Base-by-base conservation (phyloP, 2,329 filamentous ascomycete species). In the Hypoxylon sp. region DNA sequence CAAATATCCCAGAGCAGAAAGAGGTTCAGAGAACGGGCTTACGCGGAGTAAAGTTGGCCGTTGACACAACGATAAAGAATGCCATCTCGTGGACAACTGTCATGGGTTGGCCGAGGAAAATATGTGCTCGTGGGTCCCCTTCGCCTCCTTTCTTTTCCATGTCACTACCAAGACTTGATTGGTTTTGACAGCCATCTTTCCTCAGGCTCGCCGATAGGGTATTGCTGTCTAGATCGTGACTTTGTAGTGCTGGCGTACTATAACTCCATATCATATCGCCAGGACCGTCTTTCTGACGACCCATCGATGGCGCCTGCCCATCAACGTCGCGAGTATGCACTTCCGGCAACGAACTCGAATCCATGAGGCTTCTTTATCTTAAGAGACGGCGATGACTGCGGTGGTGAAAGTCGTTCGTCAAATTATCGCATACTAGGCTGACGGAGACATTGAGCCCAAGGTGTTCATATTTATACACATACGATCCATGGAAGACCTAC, bases 1-100 rank as follows among this genome's bases (percentile, higher is more conserved):
- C 2, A 44, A 39, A 54, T 24, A 35, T 46, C 24, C 42, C 6
- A 4, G 24, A 27, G 31, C 10, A 21, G 31, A 37, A 19, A 10
- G 19, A 4, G 15, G 7, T 39, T 29, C 10, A 19, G 37, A 39
- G 15, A 44, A 10, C 27, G n/a, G 53, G 69, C 75, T 55, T 59
- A 77, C 75, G 75, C 32, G 75, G 75, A 42, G 75, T 76, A 44
- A 77, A 76, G 55, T 77, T 76, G 27, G 74, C 75, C n/a, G 75
- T 76, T 10, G 75, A 72, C 17, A 77, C 73, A 6, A 76, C 59
- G 15, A 54, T 53, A 56, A 76, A 75, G 68, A 77, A 77, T 2
- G 68, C 72, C 47, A 75, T 13, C 66, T 77, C 75, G 53, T 74
- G 75, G 39, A 60, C 35, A 21, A 75, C 47, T 27, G 71, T 69